phyloP scores from a whole-genome alignment of 129 eudicot species.

The Oenanthe sinensis region DNA sequence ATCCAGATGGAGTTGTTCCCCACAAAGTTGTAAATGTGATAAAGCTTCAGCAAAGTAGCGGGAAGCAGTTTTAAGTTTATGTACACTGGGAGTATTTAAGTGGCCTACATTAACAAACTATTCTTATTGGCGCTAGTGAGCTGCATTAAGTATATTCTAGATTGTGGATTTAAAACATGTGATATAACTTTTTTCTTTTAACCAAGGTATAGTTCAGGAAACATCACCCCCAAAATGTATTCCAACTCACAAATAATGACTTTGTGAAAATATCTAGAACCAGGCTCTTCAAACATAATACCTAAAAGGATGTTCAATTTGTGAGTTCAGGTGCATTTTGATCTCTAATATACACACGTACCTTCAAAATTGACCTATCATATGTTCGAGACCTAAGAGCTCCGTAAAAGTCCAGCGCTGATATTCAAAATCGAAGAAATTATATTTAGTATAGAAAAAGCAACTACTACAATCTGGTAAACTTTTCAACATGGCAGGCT shows the following conservation, averaged over 20 bases:
- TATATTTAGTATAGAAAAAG: not conserved
- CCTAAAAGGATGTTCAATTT: not conserved
- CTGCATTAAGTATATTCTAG: no score
- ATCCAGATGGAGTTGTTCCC: no score
- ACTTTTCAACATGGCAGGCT: not conserved
- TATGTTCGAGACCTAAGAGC: conserved; percentile 96
- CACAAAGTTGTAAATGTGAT: no score
- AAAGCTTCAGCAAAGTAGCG: no score
- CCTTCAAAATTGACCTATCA: conserved; percentile 75
- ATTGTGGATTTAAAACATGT: not conserved
- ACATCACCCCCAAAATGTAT: not conserved
- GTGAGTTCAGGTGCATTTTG: not conserved
- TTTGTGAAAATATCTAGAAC: not conserved
- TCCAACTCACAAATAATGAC: not conserved
- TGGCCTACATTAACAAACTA: no score
- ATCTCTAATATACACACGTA: conserved; percentile 14
- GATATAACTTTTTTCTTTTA: not conserved
- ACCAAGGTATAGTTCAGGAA: not conserved
- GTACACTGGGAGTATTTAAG: no score
- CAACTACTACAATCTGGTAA: not conserved
- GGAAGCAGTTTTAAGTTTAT: no score
- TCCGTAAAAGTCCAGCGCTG: conserved; percentile 98
- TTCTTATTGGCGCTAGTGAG: no score
- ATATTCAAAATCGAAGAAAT: conserved; percentile 14
- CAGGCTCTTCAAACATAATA: not conserved